These are phyloP conservation scores for Eremothecium coryli DNA, from an alignment of 1,139 yeast genomes.

Conservation along the genomic window DNA sequence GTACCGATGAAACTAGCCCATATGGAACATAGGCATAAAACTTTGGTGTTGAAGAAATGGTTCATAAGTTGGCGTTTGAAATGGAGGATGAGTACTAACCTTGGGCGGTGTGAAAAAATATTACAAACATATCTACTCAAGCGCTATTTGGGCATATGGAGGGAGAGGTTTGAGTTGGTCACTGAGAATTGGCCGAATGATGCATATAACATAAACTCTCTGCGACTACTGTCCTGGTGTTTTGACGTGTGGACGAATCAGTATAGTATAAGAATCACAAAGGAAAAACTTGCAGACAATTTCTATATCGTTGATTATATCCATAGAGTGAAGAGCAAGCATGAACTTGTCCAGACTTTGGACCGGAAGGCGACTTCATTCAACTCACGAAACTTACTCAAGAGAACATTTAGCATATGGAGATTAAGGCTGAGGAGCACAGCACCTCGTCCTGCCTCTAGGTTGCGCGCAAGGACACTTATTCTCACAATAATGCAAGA, in stretches of 20 bases:
- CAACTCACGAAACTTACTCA: background rate
- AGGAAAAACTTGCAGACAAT: slow-evolving; percentile 18
- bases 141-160: slow-evolving; percentile 15
- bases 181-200: slow-evolving; percentile 10
- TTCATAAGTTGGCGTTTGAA: slow-evolving; percentile 16
- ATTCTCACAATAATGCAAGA: background rate
- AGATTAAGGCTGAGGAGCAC: background rate
- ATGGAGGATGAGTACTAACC: slow-evolving; percentile 9
- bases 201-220: slow-evolving; percentile 12
- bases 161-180: slow-evolving; percentile 8
- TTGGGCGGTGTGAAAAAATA: slow-evolving; percentile 11
- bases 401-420: background rate
- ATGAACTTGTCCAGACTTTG: slow-evolving; percentile 2
- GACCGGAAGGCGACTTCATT: background rate
- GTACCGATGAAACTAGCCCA: slow-evolving; percentile 18
- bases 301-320: slow-evolving; percentile 17
- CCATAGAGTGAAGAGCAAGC: slow-evolving; percentile 6
- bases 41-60: slow-evolving; percentile 7
- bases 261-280: slow-evolving; percentile 13
- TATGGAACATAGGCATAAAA: slow-evolving; percentile 12
- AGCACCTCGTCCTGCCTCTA: background rate
- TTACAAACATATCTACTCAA: slow-evolving; percentile 15
- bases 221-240: slow-evolving; percentile 13
- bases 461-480: background rate
- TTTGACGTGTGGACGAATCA: slow-evolving; percentile 16